Conservation (phyloP, 495 filamentous ascomycete genomes). For the Hypoxylon trugodes region DNA sequence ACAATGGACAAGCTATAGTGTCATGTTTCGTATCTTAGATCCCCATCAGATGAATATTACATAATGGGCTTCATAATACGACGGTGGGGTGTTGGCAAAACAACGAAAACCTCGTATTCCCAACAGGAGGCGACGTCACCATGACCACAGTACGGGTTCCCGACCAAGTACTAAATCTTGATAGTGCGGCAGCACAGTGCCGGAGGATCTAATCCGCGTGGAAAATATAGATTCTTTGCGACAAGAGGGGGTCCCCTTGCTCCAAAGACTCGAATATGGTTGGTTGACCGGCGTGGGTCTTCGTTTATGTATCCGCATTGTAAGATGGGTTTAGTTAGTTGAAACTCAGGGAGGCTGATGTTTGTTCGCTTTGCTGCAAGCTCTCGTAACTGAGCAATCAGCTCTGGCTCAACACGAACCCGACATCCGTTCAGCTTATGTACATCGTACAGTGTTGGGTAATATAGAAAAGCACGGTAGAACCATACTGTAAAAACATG, state of each 20-base stretch:
- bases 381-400: no score
- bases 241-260: neutral
- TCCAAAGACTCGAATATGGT: neutral
- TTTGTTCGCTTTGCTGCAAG: conserved; percentile 4
- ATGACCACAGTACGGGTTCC: conserved; percentile 24
- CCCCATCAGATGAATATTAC: no score
- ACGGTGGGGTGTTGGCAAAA: conserved; percentile 25
- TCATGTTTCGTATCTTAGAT: no score
- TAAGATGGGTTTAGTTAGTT: neutral
- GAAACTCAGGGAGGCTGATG: conserved; percentile 17
- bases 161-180: conserved; percentile 14
- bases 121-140: conserved; percentile 34
- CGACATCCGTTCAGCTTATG: neutral
- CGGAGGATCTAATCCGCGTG: neutral
- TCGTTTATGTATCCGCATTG: neutral
- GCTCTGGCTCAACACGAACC: conserved; percentile 1
- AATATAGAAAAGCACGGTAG: neutral
- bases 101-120: conserved; percentile 37
- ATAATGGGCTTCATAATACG: neutral
- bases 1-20: no score
- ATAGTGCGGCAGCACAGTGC: conserved; percentile 17
- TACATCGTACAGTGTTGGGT: conserved; percentile 10
- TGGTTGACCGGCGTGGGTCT: no score
- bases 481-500: neutral
- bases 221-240: neutral